These are phyloP conservation scores for Apodospora peruviana DNA, from an alignment of 495 filamentous ascomycete genomes.

Conservation along the genomic window DNA sequence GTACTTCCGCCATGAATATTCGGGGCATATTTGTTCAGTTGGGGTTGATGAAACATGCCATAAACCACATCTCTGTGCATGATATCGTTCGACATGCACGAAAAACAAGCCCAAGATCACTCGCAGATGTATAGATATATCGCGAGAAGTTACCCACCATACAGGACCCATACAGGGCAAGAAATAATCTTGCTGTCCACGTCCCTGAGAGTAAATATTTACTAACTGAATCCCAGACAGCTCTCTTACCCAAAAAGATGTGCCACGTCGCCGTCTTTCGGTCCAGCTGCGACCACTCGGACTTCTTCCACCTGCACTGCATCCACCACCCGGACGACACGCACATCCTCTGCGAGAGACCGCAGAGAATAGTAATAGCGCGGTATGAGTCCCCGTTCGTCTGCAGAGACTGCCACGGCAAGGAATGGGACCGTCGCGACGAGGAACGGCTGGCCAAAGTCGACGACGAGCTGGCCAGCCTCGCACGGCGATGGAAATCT, in stretches of 20 bases:
- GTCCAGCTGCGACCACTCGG: not conserved
- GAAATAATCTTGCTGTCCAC: too few species aligned
- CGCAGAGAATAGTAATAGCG: not conserved
- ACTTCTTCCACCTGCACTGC: slow-evolving; percentile 1
- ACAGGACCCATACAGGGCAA: not conserved
- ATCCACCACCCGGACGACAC: not conserved
- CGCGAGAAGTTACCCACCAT: not conserved
- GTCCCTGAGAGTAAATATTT: too few species aligned
- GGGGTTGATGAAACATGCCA: too few species aligned
- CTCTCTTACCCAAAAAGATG: not conserved
- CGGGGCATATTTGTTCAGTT: too few species aligned
- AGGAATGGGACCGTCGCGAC: not conserved
- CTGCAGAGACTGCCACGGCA: not conserved
- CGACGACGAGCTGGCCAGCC: not conserved
- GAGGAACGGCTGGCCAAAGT: not conserved
- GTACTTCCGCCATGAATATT: too few species aligned
- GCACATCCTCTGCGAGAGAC: not conserved
- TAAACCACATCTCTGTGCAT: too few species aligned
- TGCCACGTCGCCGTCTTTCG: not conserved
- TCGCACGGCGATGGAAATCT: not conserved
- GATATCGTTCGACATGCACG: too few species aligned
- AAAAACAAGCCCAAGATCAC: too few species aligned
- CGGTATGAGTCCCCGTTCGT: not conserved
- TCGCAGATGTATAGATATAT: too few species aligned
- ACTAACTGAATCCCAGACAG: too few species aligned